Conservation (phyloP, 129 eudicot genomes). For the Tanacetum coccineum region DNA sequence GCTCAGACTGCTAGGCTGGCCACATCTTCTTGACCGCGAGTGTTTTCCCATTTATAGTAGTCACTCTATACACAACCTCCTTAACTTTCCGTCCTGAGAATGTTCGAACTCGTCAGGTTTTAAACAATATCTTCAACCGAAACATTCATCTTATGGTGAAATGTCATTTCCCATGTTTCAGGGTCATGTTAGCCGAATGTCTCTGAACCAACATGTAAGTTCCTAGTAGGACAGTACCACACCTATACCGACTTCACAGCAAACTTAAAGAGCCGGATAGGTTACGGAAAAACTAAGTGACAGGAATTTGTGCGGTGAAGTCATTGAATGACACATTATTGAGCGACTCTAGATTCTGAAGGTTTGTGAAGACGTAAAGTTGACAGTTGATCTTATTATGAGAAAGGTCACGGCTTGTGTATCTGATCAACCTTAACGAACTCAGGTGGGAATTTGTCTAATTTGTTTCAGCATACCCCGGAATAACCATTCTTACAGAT, state of each 20-base stretch:
- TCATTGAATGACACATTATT: slow-evolving; percentile 69
- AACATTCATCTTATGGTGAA: slow-evolving; percentile 89
- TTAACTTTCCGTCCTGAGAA: slow-evolving; percentile 90
- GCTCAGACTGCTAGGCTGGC: slow-evolving; percentile 79
- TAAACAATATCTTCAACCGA: slow-evolving; percentile 64
- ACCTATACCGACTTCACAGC: slow-evolving; percentile 58
- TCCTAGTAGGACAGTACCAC: slow-evolving; percentile 67
- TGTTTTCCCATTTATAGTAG: slow-evolving; percentile 54
- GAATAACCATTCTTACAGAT: slow-evolving; percentile 76
- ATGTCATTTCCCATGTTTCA: slow-evolving; percentile 72
- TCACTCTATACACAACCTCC: slow-evolving; percentile 93
- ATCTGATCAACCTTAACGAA: slow-evolving; percentile 57
- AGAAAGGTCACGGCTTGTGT: slow-evolving; percentile 69
- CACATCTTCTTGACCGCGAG: slow-evolving; percentile 95
- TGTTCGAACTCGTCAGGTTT: slow-evolving; percentile 63
- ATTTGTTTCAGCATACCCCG: slow-evolving; percentile 69
- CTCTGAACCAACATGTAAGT: slow-evolving; percentile 50
- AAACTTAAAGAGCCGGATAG: slow-evolving; percentile 49
- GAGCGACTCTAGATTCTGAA: slow-evolving; percentile 76
- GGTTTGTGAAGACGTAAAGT: slow-evolving; percentile 47
- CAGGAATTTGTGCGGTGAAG: slow-evolving; percentile 75
- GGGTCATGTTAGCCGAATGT: slow-evolving; percentile 29
- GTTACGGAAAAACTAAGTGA: slow-evolving; percentile 64
- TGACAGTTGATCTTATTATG: slow-evolving; percentile 65
- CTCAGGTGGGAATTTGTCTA: slow-evolving; percentile 68